Percentiles rank a stretch among this genome's conserved stretches.
Evolutionary conservation across 2,329 filamentous ascomycete genomes (phyloP).

Genomic region (Ceratocystis lukuohia): DNA sequence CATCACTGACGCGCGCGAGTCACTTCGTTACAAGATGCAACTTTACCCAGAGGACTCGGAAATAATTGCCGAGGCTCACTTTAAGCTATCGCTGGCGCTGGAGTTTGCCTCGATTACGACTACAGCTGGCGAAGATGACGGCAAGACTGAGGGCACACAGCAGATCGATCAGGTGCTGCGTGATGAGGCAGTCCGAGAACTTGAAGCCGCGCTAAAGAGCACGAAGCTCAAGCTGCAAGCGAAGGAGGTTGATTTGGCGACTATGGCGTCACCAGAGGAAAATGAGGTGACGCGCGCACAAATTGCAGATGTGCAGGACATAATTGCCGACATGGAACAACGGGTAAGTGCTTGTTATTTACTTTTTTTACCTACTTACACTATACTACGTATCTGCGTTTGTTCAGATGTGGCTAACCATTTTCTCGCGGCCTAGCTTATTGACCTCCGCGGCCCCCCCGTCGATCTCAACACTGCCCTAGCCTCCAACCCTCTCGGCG

Average conservation of each 20-base stretch:
- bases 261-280: constrained; percentile 50
- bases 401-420: no score
- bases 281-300: constrained; percentile 48
- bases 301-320: constrained; percentile 62
- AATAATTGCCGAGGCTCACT: constrained; percentile 86
- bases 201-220: constrained; percentile 61
- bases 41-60: constrained; percentile 71
- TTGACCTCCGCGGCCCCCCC: constrained; percentile 53
- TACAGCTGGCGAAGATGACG: constrained; percentile 37
- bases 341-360: constrained; percentile 37
- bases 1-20: constrained; percentile 67
- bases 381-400: not conserved
- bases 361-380: not conserved
- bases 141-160: constrained; percentile 33
- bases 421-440: constrained; percentile 34
- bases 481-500: constrained; percentile 36
- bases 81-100: constrained; percentile 85
- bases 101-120: constrained; percentile 78
- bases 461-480: constrained; percentile 44
- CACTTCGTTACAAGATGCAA: constrained; percentile 64
- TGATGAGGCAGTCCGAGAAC: constrained; percentile 56
- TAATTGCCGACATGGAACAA: constrained; percentile 66
- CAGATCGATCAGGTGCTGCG: constrained; percentile 55
- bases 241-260: constrained; percentile 53
- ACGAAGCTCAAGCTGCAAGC: constrained; percentile 57